Base-by-base conservation (phyloP, 257 asterid genomes). In the Asclepias syriaca region DNA sequence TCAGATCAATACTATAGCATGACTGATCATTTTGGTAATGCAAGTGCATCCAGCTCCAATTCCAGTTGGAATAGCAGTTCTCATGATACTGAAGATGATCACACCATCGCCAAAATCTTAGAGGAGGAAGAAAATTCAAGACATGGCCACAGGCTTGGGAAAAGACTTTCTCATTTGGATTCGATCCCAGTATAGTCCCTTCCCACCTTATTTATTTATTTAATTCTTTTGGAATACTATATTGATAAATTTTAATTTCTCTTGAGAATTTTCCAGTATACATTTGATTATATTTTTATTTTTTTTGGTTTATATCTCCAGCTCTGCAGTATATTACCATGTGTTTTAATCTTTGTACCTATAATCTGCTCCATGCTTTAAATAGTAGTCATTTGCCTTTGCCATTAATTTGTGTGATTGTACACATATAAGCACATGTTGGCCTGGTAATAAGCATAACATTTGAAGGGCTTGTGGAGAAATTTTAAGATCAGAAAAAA, bases 21-120 rank as follows among this genome's bases (percentile, higher is more conserved):
- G 96, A 74, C 64, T 51, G 85, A 83, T 73, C 68, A 34, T 14
- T 80, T 76, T 72, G 80, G 87, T 27, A 85, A 83, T 80, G 83
- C 83, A 66, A 57, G 81, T 66, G 81, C 81, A 59, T 72, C 88
- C 0, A 90, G 97, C 78, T 87, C 94, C 69, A 84, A 87, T 49
- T 85, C 95, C 75, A 94, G 96, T 81, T 76, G 84, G 87, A 86
- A 87, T 77, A 87, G 98, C 68, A 88, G 94, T 65, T 82, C 91
- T 19, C 86, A 83, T 2, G 95, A 89, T 71, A 89, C 96, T 24
- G 97, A 94, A 78, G 98, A 94, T 84, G 98, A 94, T 87, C 97
- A 87, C 48, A 84, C 96, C 45, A 91, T 94, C 81, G 98, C 96
- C 46, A 80, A 74, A 22, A 84, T 89, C 53, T 83, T 94, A 75